Base-by-base conservation (phyloP, 148 eudicot species). In the Vaccinium macrocarpon region DNA sequence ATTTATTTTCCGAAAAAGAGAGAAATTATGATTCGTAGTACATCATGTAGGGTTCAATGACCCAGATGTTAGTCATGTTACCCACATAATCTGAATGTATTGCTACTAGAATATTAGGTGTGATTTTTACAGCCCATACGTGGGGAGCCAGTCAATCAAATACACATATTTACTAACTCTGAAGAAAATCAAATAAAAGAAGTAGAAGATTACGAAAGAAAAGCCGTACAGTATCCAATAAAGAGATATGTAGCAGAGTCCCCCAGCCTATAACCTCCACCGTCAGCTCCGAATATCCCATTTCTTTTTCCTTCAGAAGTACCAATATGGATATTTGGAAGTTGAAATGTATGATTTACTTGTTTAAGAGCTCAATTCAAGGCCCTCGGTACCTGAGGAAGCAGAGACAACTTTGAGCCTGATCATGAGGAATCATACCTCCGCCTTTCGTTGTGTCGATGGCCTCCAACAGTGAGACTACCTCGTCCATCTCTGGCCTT, bases 401-500 rank as follows among this genome's bases (percentile, higher is more conserved):
- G 84, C 99, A 97, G 57, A 95, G 86, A 84, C 99, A 97, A 80
- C 97, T 90, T 86, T 95, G 95, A 82, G 92, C 88, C 75, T 97
- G 97, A 84, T 97, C 99, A 52, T 78, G 76, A 46, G 99, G 99
- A 85, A 97, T 97, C 99, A 95, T 97, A 51, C 99, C 99, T 57
- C 98, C 99, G 14, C 99, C 99, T 89, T 93, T 97, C 0, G 99
- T 88, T 12, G 98, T 97, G 86, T 97, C 96, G 35, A 97, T 93
- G 53, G 95, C 99, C 90, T 96, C 99, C 76, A 96, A 59, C 90
- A 96, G 59, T 59, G 96, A 51, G 51, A 94, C 99, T 35, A 92
- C 99, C 88, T 93, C 98, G 12, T 96, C 99, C 99, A 96, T 95
- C 86, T 95, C 99, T 1, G 99, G 99, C 84, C 99, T 90, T 82